A percentile compares a stretch with the other conserved stretches of the same genome.
phyloP scores from a whole-genome alignment of 2,329 filamentous ascomycete genomes.

The Claviceps cyperi region DNA sequence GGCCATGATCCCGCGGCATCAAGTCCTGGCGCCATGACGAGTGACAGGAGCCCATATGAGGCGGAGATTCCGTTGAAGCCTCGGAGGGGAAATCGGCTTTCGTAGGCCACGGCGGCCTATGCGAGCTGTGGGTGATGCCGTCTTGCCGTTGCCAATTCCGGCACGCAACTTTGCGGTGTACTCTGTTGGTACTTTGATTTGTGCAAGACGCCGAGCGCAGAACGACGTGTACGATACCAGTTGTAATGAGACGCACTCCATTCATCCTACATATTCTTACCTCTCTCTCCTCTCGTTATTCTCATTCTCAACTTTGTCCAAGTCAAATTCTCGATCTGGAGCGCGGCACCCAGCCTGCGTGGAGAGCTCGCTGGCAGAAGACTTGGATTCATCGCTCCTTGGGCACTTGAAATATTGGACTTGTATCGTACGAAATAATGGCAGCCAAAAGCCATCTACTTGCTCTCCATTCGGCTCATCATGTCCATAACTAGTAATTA shows the following conservation, averaged over 20 bases:
- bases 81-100: constrained; percentile 76
- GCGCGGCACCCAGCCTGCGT: not conserved
- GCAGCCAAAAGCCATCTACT: not conserved
- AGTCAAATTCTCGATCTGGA: not conserved
- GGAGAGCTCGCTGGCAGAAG: no score
- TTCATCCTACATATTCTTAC: not conserved
- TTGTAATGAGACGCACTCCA: not conserved
- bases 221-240: not conserved
- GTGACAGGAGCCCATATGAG: constrained; percentile 86
- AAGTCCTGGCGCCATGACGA: constrained; percentile 56
- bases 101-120: constrained; percentile 21
- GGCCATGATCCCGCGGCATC: constrained; percentile 72
- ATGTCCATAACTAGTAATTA: no score
- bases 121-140: not conserved
- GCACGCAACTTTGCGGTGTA: not conserved
- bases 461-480: no score
- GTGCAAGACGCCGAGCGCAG: not conserved
- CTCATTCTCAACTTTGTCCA: not conserved
- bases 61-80: constrained; percentile 59
- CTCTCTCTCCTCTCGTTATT: not conserved
- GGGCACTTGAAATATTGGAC: no score
- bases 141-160: not conserved
- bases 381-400: no score
- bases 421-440: not conserved
- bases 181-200: not conserved